phyloP scores from a whole-genome alignment of 2,329 filamentous ascomycete genomes.

The Lachnellula occidentalis region DNA sequence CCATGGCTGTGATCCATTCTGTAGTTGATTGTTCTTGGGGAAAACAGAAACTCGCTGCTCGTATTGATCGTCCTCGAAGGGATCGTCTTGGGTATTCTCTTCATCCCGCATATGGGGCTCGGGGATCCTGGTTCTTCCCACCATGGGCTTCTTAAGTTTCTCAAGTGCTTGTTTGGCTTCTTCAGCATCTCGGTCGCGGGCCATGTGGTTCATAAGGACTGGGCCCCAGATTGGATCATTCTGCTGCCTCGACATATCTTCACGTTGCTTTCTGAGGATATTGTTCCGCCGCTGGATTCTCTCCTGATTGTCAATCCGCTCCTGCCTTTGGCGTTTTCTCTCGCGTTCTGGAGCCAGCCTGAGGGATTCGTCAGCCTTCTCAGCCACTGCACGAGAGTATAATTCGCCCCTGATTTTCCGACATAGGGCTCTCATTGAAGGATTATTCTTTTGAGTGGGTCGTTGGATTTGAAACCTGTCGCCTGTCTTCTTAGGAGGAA shows the following conservation, averaged over 20 bases:
- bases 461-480: neutral
- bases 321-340: neutral
- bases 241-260: neutral
- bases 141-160: neutral
- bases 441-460: neutral
- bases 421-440: neutral
- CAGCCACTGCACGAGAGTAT: neutral
- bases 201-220: neutral
- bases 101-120: neutral
- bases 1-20: conserved; percentile 1
- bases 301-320: neutral
- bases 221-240: neutral
- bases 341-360: neutral
- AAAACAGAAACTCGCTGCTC: conserved; percentile 13
- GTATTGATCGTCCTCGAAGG: conserved; percentile 6
- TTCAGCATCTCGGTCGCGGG: neutral
- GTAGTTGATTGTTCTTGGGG: conserved; percentile 10
- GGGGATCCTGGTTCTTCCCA: neutral
- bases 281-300: neutral
- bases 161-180: neutral
- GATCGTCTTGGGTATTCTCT: conserved; percentile 8
- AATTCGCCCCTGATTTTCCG: neutral
- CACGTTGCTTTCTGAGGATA: neutral
- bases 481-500: neutral
- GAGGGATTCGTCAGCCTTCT: neutral